Conservation (phyloP, 805 yeast species). For the Pichia nakasei region DNA sequence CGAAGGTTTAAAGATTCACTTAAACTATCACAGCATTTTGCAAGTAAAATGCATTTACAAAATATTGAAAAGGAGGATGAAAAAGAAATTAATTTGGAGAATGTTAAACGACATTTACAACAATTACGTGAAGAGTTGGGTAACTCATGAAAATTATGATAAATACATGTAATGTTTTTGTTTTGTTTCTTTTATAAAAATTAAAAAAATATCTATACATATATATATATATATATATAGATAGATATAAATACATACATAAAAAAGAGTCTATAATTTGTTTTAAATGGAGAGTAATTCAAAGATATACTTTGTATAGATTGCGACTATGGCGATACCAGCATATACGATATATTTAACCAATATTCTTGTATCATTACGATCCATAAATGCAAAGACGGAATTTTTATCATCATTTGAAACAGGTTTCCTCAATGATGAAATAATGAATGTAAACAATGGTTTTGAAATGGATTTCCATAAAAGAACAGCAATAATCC, state of each 20-base stretch:
- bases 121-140: too few relatives aligned
- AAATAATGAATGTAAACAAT: conserved; percentile 28
- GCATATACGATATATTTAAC: conserved; percentile 74
- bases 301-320: background rate
- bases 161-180: background rate
- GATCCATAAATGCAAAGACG: conserved; percentile 45
- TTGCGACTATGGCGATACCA: conserved; percentile 55
- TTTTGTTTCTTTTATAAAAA: too few relatives aligned
- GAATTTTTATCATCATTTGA: background rate
- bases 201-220: too few relatives aligned
- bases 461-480: conserved; percentile 78
- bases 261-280: background rate
- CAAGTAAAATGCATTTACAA: conserved; percentile 57
- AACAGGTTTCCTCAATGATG: background rate
- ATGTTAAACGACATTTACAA: conserved; percentile 29
- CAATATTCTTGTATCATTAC: conserved; percentile 68
- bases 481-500: conserved; percentile 48
- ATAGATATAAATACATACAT: too few relatives aligned
- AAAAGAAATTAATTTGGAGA: conserved; percentile 38
- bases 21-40: conserved; percentile 76
- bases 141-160: too few relatives aligned
- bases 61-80: conserved; percentile 28
- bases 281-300: too few relatives aligned
- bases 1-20: conserved; percentile 75
- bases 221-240: too few relatives aligned